Base-by-base conservation (phyloP, 2,329 filamentous ascomycete genomes). In the Calonectria pseudoturangicola region DNA sequence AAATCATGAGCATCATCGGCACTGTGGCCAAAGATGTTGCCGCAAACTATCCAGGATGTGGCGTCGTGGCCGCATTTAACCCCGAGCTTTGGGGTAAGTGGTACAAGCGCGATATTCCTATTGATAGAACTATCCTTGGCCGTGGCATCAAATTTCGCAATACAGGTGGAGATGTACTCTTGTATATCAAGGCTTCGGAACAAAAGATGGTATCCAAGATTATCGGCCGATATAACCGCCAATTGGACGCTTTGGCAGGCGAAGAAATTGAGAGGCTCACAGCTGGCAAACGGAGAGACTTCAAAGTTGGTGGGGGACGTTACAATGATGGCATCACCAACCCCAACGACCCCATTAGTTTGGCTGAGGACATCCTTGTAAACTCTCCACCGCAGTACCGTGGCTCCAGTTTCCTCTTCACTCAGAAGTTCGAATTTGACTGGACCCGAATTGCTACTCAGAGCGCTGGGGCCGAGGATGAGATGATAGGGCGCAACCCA, bases 321-420 rank as follows among this genome's bases (percentile, higher is more conserved):
- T 58, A 58, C 33, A 58, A 58, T 27, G 54, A 58, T n/a, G 54
- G 54, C 54, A 58, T 58, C 18, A 58, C 54, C 33, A 58, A 58
- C 39, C 54, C 54, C n/a, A 58, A 58, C n/a, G 54, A 58, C 33
- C 54, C 54, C 10, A 58, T 58, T 16, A 58, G 54, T 27, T 5
- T 58, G n/a, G 15, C 54, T 7, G 54, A 58, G 21, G 54, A 58
- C 12, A 58, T 58, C 25, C 54, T 58, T 2, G 15, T 58, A n/a
- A 58, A 39, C 21, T 30, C 30, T 4, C 54, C 54, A 4, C 13
- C n/a, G 0, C n/a, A 30, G 3, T 58, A 58, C 10, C 10, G 30
- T 10, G 54, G 54, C 15, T 8, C 54, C 4, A 58, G 54, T 33
- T 58, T 58, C n/a, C 33, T n/a, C 12, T 58, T 58, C 18, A 58